Base-by-base conservation (phyloP, 2,329 filamentous ascomycete species). In the Diaporthe sp. region DNA sequence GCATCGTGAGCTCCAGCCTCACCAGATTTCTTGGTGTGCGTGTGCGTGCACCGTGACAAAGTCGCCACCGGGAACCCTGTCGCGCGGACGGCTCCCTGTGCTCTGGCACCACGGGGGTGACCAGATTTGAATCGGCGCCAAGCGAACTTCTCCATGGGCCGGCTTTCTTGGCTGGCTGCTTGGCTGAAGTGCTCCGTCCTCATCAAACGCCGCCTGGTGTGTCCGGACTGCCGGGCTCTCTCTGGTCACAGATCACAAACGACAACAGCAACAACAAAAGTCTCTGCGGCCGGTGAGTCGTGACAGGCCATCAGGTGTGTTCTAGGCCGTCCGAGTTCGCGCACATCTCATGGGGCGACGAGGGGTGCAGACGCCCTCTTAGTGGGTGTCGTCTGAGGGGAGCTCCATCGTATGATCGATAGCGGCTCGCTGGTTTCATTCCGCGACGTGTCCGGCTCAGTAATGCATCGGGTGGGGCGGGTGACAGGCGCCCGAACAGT, bases 381-480 rank as follows among this genome's bases (percentile, higher is more conserved):
- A 65, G 65, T 55, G 65, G 65, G 46, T 68, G 65, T 68, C 65
- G 65, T 28, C 65, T 70, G 65, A 70, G 65, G 34, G 49, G 8
- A n/a, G 49, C 65, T 55, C 65, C 65, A 70, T 70, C 65, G 65
- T 70, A 70, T 42, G 65, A 70, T 70, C 34, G 46, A 31, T 70
- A 70, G 65, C 65, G 65, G 65, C 65, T 70, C 65, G 49, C 65
- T 70, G 65, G 65, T 70, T 70, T 70, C 65, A 55, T 70, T 70
- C 65, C 65, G 65, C 65, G 65, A 70, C 65, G 65, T 70, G 65
- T 70, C 65, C 49, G 65, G 65, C 62, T 70, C 65, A 55, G 65
- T 31, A 70, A 55, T 70, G 65, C 65, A 15, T 25, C 34, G 2
- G 15, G 65, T 70, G 65, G 65, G 65, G 65, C 65, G 65, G 65